Percentiles rank a stretch among this genome's conserved stretches.
Evolutionary conservation across 2,329 filamentous ascomycete genomes (phyloP).

Genomic region (Scolecobasidium constrictum): DNA sequence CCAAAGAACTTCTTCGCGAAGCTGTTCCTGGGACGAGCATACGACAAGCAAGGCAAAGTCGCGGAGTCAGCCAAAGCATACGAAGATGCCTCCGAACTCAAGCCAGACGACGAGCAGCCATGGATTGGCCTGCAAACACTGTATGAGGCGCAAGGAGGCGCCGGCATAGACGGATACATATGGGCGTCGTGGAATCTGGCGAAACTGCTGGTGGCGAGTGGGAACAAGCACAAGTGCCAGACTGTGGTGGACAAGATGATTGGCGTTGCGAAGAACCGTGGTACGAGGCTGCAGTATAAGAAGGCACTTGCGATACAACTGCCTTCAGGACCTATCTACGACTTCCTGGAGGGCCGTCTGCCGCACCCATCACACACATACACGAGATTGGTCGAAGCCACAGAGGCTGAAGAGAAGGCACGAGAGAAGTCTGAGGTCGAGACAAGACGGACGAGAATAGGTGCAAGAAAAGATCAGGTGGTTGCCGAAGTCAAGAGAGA

Average conservation of each 20-base stretch:
- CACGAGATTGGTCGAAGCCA: slow-evolving; percentile 68
- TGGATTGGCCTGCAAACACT: slow-evolving; percentile 85
- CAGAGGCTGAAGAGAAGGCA: slow-evolving; percentile 78
- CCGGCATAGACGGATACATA: slow-evolving; percentile 64
- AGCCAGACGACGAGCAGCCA: slow-evolving; percentile 66
- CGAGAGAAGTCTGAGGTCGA: slow-evolving; percentile 83
- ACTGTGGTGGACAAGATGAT: slow-evolving; percentile 69
- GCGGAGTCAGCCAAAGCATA: slow-evolving; percentile 72
- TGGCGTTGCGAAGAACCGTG: slow-evolving; percentile 60
- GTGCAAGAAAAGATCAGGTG: slow-evolving; percentile 72
- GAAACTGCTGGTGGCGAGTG: slow-evolving; percentile 54
- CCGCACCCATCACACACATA: slow-evolving; percentile 73
- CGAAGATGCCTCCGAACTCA: slow-evolving; percentile 57
- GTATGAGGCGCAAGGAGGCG: slow-evolving; percentile 65
- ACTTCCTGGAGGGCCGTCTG: slow-evolving; percentile 71
- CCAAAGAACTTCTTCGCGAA: slow-evolving; percentile 74
- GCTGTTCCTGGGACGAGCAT: slow-evolving; percentile 78
- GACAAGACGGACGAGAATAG: slow-evolving; percentile 76
- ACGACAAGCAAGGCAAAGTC: slow-evolving; percentile 62
- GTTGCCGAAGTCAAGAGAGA: slow-evolving; percentile 81
- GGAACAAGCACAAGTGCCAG: slow-evolving; percentile 49
- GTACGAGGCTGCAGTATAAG: slow-evolving; percentile 62
- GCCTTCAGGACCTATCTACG: slow-evolving; percentile 71
- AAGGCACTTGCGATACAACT: slow-evolving; percentile 66
- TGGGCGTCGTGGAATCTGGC: slow-evolving; percentile 63